phyloP scores from a whole-genome alignment of 768 basidiomycete genomes.

The Lentinula edodes region DNA sequence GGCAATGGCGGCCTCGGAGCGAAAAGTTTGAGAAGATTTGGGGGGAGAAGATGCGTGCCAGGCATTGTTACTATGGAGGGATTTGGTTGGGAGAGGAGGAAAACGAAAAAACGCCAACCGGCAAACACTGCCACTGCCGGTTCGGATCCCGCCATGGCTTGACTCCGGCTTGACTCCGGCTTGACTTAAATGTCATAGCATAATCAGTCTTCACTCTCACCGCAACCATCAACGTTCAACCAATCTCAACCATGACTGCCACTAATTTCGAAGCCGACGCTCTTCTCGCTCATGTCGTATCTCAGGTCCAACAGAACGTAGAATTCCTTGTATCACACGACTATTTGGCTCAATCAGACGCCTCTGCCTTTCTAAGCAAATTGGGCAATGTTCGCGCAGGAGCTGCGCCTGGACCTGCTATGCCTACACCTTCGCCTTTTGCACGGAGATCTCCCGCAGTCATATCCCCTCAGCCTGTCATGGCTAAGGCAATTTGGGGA shows the following conservation, averaged over 20 bases:
- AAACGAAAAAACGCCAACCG: neutral
- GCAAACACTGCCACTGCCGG: neutral
- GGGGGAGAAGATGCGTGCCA: constrained; percentile 87
- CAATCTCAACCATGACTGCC: neutral
- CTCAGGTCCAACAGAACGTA: constrained; percentile 51
- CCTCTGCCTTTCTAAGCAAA: constrained; percentile 37
- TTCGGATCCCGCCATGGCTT: no score
- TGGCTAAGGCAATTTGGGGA: constrained; percentile 54
- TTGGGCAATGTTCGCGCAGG: constrained; percentile 23
- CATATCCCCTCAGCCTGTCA: constrained; percentile 21
- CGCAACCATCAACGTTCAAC: no score
- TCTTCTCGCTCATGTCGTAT: constrained; percentile 47
- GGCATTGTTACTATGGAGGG: constrained; percentile 30
- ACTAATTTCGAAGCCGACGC: constrained; percentile 22
- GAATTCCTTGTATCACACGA: constrained; percentile 47
- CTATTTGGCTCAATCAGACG: constrained; percentile 41
- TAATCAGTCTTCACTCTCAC: no score
- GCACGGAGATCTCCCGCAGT: constrained; percentile 10
- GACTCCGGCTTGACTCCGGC: no score
- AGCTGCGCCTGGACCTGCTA: neutral
- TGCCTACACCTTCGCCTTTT: constrained; percentile 5
- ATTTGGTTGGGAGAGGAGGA: neutral
- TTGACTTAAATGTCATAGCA: no score
- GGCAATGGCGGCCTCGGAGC: constrained; percentile 88
- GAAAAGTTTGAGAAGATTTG: constrained; percentile 95